Evolutionary conservation across 2,329 filamentous ascomycete genomes (phyloP), one percentile per base, ranked within the genome.

Genomic region (Fusarium dlaminii): DNA sequence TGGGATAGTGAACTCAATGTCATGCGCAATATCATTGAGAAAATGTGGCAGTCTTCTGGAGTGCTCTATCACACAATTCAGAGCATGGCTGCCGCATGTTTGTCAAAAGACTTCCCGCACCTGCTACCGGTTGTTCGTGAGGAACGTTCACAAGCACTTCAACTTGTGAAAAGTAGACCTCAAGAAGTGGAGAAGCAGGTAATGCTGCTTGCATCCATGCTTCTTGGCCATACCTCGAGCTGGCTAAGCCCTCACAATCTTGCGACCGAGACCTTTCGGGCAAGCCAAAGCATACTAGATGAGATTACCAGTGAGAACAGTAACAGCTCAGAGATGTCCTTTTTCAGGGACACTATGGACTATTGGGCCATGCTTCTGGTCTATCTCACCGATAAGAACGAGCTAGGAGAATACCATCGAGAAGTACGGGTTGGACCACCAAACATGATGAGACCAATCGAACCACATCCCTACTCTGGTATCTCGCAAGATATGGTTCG

Each of bases 21-120:
- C 4, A 64, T 66, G 59, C 63, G 63, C 3, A 66, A 37, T 0
- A 66, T 66, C 6, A 27, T 45, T 1, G 46, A 64, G 15, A 46
- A 22, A 3, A 40, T 27, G 11, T 64, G 59, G 63, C 46, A 64
- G n/a, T 56, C 39, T 8, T 66, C 63, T 0, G 63, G 63, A 1
- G 59, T 46, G 2, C 27, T 66, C 2, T 62, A 66, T 22, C 63
- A 66, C 11, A 64, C 63, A 1, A 66, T 64, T 2, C 63, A 64
- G 45, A 66, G 63, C 20, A 66, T 66, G 63, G 63, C 63, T 18
- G 63, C 63, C 3, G 59, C 63, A 14, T 66, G 59, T 11, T 30
- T 64, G 5, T 66, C 59, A 5, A 40, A 64, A 20, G 42, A 30
- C 5, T 66, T 66, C 17, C 63, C 63, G 4, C 24, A 55, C 2